Evolutionary conservation across 2,329 filamentous ascomycete species (phyloP).

Genomic region (Verticillium klebahnii): DNA sequence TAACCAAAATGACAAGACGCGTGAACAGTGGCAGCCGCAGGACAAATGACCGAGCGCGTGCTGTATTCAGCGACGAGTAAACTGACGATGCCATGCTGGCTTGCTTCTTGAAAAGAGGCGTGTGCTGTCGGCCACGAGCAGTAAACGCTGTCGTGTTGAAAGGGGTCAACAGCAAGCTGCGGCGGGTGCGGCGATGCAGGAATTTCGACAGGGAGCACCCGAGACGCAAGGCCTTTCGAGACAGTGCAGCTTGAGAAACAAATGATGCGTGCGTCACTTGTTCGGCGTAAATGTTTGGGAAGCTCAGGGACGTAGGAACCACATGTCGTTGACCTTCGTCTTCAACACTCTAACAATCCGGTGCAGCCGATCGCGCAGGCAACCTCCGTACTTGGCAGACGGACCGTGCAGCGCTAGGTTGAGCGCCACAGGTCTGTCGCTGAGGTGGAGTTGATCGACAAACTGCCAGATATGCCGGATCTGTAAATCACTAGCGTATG

Average conservation of each 20-base stretch:
- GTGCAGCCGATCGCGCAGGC: not conserved
- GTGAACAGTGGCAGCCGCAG: constrained; percentile 86
- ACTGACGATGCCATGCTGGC: not conserved
- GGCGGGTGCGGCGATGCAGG: no score
- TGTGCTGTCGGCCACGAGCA: not conserved
- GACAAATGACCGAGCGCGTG: constrained; percentile 74
- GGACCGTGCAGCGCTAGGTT: not conserved
- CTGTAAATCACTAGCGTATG: no score
- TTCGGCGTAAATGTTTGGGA: not conserved
- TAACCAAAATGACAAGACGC: constrained; percentile 60
- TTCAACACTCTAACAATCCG: not conserved
- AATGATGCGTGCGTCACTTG: no score
- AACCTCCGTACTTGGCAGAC: not conserved
- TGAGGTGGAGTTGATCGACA: not conserved
- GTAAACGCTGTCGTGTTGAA: not conserved
- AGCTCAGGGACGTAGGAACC: not conserved
- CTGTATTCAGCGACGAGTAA: constrained; percentile 53
- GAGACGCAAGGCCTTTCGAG: no score
- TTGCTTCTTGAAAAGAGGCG: not conserved
- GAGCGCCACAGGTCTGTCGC: not conserved
- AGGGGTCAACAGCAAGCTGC: not conserved
- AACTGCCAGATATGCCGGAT: no score
- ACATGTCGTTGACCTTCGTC: not conserved
- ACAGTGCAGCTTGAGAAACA: no score
- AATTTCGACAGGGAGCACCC: no score